These are phyloP conservation scores for Stemphylium beticola DNA, from an alignment of 2,329 filamentous ascomycete genomes.

Conservation along the genomic window DNA sequence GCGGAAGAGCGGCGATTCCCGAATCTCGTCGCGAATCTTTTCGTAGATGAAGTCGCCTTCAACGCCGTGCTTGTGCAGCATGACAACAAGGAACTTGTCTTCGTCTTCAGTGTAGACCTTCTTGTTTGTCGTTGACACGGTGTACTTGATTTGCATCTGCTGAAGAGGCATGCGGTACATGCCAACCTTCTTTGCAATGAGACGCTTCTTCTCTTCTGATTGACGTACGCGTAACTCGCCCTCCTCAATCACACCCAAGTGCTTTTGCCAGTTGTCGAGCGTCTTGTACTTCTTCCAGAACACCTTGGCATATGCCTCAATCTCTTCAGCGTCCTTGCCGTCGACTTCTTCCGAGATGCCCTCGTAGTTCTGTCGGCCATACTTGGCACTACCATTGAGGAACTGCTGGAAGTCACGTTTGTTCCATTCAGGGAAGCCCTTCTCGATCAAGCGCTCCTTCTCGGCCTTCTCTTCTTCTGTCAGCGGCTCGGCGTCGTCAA, in stretches of 20 bases:
- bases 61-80: conserved; percentile 89
- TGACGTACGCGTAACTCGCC: conserved; percentile 90
- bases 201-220: conserved; percentile 89
- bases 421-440: conserved; percentile 95
- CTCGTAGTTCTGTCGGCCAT: conserved; percentile 84
- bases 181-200: conserved; percentile 92
- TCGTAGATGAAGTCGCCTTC: conserved; percentile 92
- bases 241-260: conserved; percentile 86
- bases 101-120: conserved; percentile 99
- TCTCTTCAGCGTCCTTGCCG: conserved; percentile 82
- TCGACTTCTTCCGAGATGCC: conserved; percentile 89
- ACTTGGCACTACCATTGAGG: conserved; percentile 91
- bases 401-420: conserved; percentile 98
- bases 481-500: conserved; percentile 86
- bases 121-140: conserved; percentile 98
- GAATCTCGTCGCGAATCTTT: conserved; percentile 94
- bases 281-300: conserved; percentile 97
- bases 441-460: conserved; percentile 79
- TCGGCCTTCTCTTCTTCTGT: conserved; percentile 89
- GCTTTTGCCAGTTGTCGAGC: conserved; percentile 86
- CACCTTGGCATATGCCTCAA: conserved; percentile 89
- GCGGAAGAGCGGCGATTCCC: conserved; percentile 90
- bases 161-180: conserved; percentile 97
- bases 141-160: conserved; percentile 98
- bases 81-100: conserved; percentile 91